phyloP scores from a whole-genome alignment of 148 eudicot species.

The Drosera capensis region DNA sequence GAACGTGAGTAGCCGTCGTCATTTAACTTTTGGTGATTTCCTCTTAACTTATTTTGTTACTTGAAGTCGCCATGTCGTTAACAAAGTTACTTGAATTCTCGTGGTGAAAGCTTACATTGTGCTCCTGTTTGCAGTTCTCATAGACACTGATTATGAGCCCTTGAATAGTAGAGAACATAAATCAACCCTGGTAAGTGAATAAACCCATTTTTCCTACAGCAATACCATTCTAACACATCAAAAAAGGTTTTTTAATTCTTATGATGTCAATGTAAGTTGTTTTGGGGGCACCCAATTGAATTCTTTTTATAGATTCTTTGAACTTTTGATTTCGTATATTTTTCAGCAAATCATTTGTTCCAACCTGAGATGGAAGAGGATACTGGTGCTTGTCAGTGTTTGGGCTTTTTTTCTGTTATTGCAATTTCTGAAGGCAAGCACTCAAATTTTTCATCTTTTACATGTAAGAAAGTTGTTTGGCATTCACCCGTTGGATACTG shows the following conservation, averaged over 20 bases:
- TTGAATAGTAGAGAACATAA: constrained; percentile 56
- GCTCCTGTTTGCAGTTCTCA: constrained; percentile 40
- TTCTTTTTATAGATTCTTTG: background rate
- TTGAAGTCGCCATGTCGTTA: no score
- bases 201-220: background rate
- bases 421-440: constrained; percentile 72
- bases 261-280: no score
- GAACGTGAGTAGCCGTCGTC: constrained; percentile 55
- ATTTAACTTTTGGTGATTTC: no score
- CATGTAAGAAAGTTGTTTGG: background rate
- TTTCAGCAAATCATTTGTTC: constrained; percentile 44
- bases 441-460: constrained; percentile 2
- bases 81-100: no score
- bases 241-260: no score
- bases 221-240: background rate
- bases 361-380: constrained; percentile 53
- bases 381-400: constrained; percentile 34
- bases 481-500: background rate
- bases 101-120: background rate
- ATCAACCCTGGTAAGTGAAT: constrained; percentile 41
- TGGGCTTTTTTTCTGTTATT: constrained; percentile 68
- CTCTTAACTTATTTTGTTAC: no score
- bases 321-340: background rate
- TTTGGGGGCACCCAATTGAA: no score
- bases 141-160: constrained; percentile 60